Percentiles rank a stretch among this genome's conserved stretches.
These are phyloP conservation scores for Oehlia diaphana DNA, from an alignment of 192 early-diverging fungal genomes.

Conservation along the genomic window DNA sequence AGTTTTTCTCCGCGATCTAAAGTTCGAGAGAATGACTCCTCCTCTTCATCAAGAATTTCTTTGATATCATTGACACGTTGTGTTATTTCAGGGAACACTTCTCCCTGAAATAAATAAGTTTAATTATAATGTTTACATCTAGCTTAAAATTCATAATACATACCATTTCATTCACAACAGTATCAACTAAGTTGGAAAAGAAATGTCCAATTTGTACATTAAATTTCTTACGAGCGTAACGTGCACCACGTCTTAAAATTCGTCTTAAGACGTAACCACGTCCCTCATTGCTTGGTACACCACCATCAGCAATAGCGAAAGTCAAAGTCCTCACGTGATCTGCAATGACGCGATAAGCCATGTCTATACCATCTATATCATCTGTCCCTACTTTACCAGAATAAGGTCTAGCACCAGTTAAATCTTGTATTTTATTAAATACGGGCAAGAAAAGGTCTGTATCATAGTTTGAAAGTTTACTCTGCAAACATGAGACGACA, in stretches of 20 bases:
- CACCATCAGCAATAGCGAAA: conserved; percentile 95
- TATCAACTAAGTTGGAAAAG: conserved; percentile 93
- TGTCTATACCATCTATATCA: conserved; percentile 94
- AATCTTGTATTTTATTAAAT: conserved; percentile 79
- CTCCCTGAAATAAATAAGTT: conserved; percentile 51
- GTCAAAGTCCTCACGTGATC: conserved; percentile 97
- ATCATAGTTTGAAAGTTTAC: conserved; percentile 97
- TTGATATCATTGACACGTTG: conserved; percentile 81
- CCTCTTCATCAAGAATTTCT: conserved; percentile 96
- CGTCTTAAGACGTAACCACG: conserved; percentile 97
- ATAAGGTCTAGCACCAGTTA: conserved; percentile 86
- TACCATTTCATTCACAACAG: conserved; percentile 88
- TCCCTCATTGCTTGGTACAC: conserved; percentile 96
- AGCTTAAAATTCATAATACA: conserved; percentile 5
- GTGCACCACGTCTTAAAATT: conserved; percentile 91
- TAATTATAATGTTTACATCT: background rate
- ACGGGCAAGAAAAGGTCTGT: conserved; percentile 89
- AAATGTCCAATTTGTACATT: conserved; percentile 87
- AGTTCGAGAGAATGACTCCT: conserved; percentile 91
- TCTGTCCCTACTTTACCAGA: conserved; percentile 84
- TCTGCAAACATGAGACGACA: conserved; percentile 90
- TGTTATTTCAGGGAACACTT: conserved; percentile 87
- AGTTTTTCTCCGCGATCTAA: conserved; percentile 96
- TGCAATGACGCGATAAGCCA: conserved; percentile 97
- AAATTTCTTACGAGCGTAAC: conserved; percentile 93